Evolutionary conservation across 1,284 basidiomycete genomes (phyloP).

Genomic region (Ceratorhiza oryzae-sativae): DNA sequence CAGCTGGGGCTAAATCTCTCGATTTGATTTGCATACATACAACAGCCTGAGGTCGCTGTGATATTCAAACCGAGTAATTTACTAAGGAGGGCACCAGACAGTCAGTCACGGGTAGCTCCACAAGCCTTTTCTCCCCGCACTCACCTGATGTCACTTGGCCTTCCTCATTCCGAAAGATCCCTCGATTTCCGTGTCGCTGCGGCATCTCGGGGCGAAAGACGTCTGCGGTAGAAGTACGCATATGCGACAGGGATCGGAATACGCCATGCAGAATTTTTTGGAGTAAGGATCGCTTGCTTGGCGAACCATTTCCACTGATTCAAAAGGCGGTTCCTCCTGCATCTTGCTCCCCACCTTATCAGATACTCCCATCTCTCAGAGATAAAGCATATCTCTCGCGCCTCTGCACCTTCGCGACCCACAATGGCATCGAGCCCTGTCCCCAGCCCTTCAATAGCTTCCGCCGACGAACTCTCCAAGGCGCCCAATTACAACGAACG

Average conservation of each 20-base stretch:
- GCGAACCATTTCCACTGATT: not conserved
- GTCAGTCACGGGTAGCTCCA: constrained; percentile 24
- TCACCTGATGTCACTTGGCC: constrained; percentile 27
- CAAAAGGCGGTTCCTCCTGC: constrained; percentile 12
- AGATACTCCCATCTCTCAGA: constrained; percentile 24
- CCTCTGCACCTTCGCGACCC: constrained; percentile 11
- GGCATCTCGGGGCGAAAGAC: constrained; percentile 18
- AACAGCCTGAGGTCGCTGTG: constrained; percentile 6
- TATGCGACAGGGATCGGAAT: constrained; percentile 2
- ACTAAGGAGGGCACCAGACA: not conserved
- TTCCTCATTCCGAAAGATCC: constrained; percentile 31
- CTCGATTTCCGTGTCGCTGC: constrained; percentile 17
- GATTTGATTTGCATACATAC: not conserved
- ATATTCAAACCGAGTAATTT: not conserved
- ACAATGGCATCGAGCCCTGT: not conserved
- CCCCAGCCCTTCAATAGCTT: not conserved
- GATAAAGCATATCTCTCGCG: not conserved
- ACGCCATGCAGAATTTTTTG: constrained; percentile 37
- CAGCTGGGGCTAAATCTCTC: not conserved
- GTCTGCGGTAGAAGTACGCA: not conserved
- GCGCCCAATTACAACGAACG: constrained; percentile 32
- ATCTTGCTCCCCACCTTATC: constrained; percentile 19
- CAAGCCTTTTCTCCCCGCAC: constrained; percentile 13
- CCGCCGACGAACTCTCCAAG: constrained; percentile 26
- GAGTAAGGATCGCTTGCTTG: constrained; percentile 29